Base-by-base conservation (phyloP, 805 yeast species). In the Candida boleticola region DNA sequence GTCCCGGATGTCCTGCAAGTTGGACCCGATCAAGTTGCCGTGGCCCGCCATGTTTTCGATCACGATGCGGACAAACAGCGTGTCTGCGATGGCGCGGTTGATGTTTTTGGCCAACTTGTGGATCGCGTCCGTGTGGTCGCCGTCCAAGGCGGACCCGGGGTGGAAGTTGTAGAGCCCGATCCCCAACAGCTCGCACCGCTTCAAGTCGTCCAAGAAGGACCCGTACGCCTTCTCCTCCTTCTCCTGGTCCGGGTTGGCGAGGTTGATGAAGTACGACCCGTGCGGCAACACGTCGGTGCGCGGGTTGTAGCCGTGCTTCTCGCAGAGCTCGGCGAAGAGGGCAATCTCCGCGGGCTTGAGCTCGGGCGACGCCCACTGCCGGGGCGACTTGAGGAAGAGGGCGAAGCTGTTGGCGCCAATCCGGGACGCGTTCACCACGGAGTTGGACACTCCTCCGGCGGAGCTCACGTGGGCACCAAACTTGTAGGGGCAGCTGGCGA, bases 1-100 rank as follows among this genome's bases (percentile, higher is more conserved):
- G 18, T 75, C 77, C 22, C 74, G 69, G 37, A 93, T 70, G 55
- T 93, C 98, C 49, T 85, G 80, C 22, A 92, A 64, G 32, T 77
- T 71, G 3, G 92, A 83, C 1, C 98, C 99, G 32, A 93, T 84
- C 46, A 92, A 74, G 47, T 86, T 84, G 2, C 96, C 97, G 52
- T 89, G 95, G 7, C 99, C 99, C 1, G 99, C 97, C 99, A 93
- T 93, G 57, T 92, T 93, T 57, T 93, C 99, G 45, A 93, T 73
- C 10, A 93, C 95, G 34, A 93, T 82, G 55, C 84, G 90, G 25
- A 93, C 98, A 57, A 80, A 83, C 5, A 66, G 53, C 0, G 99
- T 93, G 43, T 79, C 80, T 20, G 64, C 63, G 37, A 86, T 83
- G 4, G 96, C 97, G 36, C 66, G 73, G 60, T 93, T 92, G 48